Evolutionary conservation across 345 rosid genomes (phyloP).

Genomic region (Anastatica hierochuntica): DNA sequence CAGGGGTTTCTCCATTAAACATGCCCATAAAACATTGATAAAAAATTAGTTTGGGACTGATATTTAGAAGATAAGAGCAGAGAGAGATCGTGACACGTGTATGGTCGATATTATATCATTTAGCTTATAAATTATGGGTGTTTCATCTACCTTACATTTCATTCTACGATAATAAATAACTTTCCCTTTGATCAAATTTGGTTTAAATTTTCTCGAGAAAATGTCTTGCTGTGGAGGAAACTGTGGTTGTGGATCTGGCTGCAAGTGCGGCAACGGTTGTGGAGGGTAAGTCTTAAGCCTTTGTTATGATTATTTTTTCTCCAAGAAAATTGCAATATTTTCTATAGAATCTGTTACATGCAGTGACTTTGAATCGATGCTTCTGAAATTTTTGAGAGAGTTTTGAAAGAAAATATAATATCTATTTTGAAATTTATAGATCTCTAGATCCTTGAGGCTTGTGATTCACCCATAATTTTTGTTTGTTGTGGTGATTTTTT

Average conservation of each 20-base stretch:
- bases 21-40: too few relatives aligned
- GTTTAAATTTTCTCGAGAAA: constrained; percentile 9
- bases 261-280: constrained; percentile 53
- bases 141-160: neutral
- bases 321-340: too few relatives aligned
- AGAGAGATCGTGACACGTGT: constrained; percentile 36
- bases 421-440: neutral
- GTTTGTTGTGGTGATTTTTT: too few relatives aligned
- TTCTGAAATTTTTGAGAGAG: too few relatives aligned
- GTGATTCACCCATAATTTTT: too few relatives aligned
- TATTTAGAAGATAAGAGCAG: constrained; percentile 24
- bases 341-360: too few relatives aligned
- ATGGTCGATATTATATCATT: constrained; percentile 24
- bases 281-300: constrained; percentile 37
- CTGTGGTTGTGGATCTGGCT: constrained; percentile 55
- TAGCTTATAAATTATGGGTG: constrained; percentile 29
- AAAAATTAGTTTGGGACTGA: neutral
- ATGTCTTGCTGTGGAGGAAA: constrained; percentile 72
- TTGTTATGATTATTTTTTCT: too few relatives aligned
- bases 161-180: neutral
- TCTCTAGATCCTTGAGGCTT: too few relatives aligned
- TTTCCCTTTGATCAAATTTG: neutral
- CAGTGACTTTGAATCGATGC: too few relatives aligned
- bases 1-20: too few relatives aligned
- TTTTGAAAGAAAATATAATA: neutral